Evolutionary conservation across 1,139 yeast genomes (phyloP), one percentile per base, ranked within the genome.

Genomic region (Debaryomyces fabryi): DNA sequence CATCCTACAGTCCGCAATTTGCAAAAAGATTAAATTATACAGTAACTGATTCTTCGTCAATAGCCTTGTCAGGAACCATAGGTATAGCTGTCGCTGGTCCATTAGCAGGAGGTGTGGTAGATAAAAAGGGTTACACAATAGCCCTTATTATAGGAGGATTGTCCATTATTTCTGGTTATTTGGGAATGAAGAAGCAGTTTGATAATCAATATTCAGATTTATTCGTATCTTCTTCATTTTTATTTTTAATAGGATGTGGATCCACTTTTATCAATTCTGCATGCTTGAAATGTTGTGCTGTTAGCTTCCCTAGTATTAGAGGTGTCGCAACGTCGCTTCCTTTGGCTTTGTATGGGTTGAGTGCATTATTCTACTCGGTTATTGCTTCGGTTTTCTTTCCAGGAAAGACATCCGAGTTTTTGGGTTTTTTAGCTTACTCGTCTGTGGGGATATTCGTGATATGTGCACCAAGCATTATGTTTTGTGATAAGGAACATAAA

Each of bases 1-100:
- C 83, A 3, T 81, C 86, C 6, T 83, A 81, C 58, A 82, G 86
- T 41, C 88, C 89, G 3, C 88, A 83, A 58, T 68, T 83, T 52
- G 86, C 88, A 2, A 67, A 68, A 23, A 72, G 71, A 44, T 71
- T 84, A 42, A 65, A 68, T 16, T 75, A 84, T 52, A 62, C 76
- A 4, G 88, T 83, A 10, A 75, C 85, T 0, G 78, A 81, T 49
- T 70, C 84, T 10, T 79, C 85, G 29, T 64, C 74, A 23, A 78
- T 84, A 4, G 88, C 87, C 3, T 71, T 82, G 56, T 65, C 77
- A 27, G 89, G 88, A 3, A 80, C 83, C 32, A 63, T 83, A 35
- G 86, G 88, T 1, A 77, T 81, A 49, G 82, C 86, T 6, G 39
- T 80, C 6, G 67, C 79, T 1, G 86, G 86, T 0, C 83, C 86